phyloP scores from a whole-genome alignment of 495 filamentous ascomycete species.

The Beverwykella pulmonaria region DNA sequence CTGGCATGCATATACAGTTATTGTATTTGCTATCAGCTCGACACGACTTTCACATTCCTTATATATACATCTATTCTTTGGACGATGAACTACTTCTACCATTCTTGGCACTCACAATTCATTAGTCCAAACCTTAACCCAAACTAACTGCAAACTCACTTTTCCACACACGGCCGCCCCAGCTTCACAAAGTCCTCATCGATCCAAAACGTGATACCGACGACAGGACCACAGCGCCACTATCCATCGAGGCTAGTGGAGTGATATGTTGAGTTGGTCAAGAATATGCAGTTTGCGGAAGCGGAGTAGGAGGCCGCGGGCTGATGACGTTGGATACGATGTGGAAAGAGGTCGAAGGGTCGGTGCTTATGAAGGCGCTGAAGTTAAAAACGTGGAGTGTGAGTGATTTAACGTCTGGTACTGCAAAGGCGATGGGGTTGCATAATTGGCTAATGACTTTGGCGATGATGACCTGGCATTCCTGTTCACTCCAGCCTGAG shows the following conservation, averaged over 20 bases:
- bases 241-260: constrained; percentile 4
- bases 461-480: too few relatives aligned
- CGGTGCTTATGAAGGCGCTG: constrained; percentile 14
- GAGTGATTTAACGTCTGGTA: background rate
- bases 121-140: background rate
- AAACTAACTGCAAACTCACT: background rate
- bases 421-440: too few relatives aligned
- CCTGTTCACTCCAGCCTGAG: too few relatives aligned
- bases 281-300: constrained; percentile 14
- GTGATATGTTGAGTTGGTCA: background rate
- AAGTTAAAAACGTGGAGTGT: constrained; percentile 19
- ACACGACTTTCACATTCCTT: too few relatives aligned
- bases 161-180: background rate
- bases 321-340: constrained; percentile 18
- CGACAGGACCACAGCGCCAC: constrained; percentile 2
- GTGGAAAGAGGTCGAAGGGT: background rate
- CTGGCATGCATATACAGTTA: too few relatives aligned
- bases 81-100: background rate
- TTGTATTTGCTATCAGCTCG: too few relatives aligned
- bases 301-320: background rate
- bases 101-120: background rate
- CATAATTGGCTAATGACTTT: too few relatives aligned
- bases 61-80: too few relatives aligned
- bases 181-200: constrained; percentile 1
- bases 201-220: constrained; percentile 6